These are phyloP conservation scores for Fusarium dlaminii DNA, from an alignment of 2,329 filamentous ascomycete species.

Conservation along the genomic window DNA sequence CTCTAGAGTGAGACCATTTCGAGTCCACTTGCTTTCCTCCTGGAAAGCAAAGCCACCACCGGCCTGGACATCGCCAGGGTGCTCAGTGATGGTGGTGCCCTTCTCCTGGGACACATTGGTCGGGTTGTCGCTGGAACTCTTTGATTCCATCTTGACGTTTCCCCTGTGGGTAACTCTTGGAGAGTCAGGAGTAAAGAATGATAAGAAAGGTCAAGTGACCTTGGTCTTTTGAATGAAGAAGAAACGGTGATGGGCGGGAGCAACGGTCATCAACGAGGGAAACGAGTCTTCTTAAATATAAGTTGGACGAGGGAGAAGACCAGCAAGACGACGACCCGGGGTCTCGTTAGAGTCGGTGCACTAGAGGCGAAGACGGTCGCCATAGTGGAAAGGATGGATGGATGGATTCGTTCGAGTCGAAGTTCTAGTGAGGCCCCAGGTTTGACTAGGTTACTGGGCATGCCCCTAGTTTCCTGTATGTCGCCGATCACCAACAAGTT, in stretches of 20 bases:
- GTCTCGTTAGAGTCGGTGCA: background rate
- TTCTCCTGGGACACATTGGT: constrained; percentile 37
- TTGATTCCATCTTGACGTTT: constrained; percentile 35
- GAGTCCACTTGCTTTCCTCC: constrained; percentile 34
- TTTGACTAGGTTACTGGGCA: background rate
- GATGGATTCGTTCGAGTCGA: constrained; percentile 3
- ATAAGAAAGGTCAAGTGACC: constrained; percentile 28
- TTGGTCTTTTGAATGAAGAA: constrained; percentile 16
- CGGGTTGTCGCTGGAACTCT: constrained; percentile 33
- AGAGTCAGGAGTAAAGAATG: constrained; percentile 18
- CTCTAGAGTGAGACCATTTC: constrained; percentile 41
- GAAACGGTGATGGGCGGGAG: constrained; percentile 15
- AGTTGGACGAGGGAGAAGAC: constrained; percentile 1
- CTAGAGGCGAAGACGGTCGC: background rate
- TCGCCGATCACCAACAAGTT: constrained; percentile 28
- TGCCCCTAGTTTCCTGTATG: constrained; percentile 10
- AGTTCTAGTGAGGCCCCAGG: constrained; percentile 2
- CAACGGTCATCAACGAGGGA: constrained; percentile 5
- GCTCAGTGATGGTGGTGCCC: constrained; percentile 31
- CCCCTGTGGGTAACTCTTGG: background rate
- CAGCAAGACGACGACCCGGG: constrained; percentile 10
- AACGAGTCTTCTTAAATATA: constrained; percentile 33
- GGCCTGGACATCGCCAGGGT: constrained; percentile 17
- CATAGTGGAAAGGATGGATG: constrained; percentile 9
- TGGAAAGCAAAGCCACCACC: constrained; percentile 35